These are phyloP conservation scores for Zygoascus sp. DNA, from an alignment of 1,139 yeast species.

Conservation along the genomic window DNA sequence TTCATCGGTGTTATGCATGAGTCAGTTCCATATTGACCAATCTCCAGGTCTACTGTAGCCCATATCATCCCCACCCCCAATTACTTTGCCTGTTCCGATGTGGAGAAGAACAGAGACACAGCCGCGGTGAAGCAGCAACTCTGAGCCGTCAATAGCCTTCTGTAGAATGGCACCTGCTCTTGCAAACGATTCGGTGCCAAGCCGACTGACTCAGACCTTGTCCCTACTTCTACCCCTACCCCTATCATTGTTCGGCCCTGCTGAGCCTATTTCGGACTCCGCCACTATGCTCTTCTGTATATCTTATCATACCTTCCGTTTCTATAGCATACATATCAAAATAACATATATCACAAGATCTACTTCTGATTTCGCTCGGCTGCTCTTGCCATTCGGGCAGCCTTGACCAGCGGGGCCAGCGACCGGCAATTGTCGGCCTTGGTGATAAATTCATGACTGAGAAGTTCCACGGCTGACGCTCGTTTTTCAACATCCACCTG, in stretches of 20 bases:
- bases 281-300: not conserved
- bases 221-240: not conserved
- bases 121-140: no score
- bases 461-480: slow-evolving; percentile 72
- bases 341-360: slow-evolving; percentile 4
- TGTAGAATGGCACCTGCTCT: no score
- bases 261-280: no score
- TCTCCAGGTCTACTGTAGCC: no score
- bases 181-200: no score
- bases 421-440: slow-evolving; percentile 68
- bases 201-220: no score
- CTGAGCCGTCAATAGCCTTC: no score
- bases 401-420: slow-evolving; percentile 84
- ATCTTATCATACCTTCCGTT: not conserved
- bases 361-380: slow-evolving; percentile 19
- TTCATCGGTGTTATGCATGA: no score
- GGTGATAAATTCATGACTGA: slow-evolving; percentile 65
- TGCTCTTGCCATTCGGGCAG: slow-evolving; percentile 74
- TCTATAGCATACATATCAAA: not conserved
- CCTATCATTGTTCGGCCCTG: not conserved
- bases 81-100: no score
- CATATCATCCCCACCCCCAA: no score
- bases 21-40: no score
- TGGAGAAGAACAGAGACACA: no score
- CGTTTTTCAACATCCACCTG: slow-evolving; percentile 83